phyloP scores from a whole-genome alignment of 1,139 yeast genomes.

The Cylindricascospora bacillispora region DNA sequence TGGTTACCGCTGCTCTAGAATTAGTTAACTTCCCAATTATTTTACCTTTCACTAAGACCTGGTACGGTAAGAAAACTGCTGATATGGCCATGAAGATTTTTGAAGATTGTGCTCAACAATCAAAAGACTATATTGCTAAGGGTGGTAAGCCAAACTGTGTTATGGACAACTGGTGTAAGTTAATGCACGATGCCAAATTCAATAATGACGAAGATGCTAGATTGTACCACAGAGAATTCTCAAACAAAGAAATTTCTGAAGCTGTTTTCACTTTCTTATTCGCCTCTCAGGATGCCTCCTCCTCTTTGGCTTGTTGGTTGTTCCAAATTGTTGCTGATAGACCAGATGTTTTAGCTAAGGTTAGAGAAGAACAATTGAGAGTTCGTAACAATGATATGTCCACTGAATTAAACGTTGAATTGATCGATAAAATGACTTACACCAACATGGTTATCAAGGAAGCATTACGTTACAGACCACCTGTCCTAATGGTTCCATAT shows the following conservation, averaged over 20 bases:
- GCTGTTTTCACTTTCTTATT: slow-evolving; percentile 91
- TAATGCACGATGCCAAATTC: slow-evolving; percentile 67
- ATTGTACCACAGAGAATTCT: slow-evolving; percentile 64
- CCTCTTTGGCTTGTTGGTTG: slow-evolving; percentile 97
- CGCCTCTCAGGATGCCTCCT: slow-evolving; percentile 96
- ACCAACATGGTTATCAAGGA: slow-evolving; percentile 87
- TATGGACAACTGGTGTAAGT: slow-evolving; percentile 87
- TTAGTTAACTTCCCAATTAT: slow-evolving; percentile 95
- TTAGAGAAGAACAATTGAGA: slow-evolving; percentile 80
- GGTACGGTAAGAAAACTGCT: slow-evolving; percentile 93
- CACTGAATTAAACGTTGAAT: slow-evolving; percentile 47
- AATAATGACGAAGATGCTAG: slow-evolving; percentile 35
- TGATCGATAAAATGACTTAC: slow-evolving; percentile 77
- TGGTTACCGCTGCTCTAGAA: slow-evolving; percentile 90
- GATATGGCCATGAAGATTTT: slow-evolving; percentile 89
- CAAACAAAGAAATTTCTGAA: slow-evolving; percentile 87
- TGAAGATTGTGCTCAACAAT: slow-evolving; percentile 74
- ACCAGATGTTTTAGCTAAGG: slow-evolving; percentile 73
- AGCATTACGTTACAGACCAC: slow-evolving; percentile 88
- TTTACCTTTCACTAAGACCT: slow-evolving; percentile 87
- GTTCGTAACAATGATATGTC: slow-evolving; percentile 70
- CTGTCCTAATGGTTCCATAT: slow-evolving; percentile 96
- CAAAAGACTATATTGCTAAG: slow-evolving; percentile 66
- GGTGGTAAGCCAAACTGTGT: slow-evolving; percentile 78
- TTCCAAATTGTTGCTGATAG: slow-evolving; percentile 93